Percentiles rank a stretch among this genome's conserved stretches.
phyloP scores from a whole-genome alignment of 139 green algal genomes.

The Picochlorum sp. region DNA sequence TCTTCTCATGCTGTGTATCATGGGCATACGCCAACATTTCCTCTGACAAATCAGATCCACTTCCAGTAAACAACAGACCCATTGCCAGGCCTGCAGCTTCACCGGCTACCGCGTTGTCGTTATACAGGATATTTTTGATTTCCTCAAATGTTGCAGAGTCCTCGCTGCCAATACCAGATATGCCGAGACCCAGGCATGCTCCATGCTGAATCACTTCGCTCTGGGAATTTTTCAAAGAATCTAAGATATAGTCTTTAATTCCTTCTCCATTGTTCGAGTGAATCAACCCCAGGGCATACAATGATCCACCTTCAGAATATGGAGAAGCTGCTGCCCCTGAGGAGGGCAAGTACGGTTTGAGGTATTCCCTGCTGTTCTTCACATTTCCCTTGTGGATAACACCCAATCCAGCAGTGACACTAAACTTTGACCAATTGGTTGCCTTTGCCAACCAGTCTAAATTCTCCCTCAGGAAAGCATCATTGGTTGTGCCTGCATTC shows the following conservation, averaged over 20 bases:
- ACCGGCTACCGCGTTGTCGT: slow-evolving; percentile 60
- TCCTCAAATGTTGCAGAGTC: slow-evolving; percentile 89
- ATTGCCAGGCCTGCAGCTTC: slow-evolving; percentile 80
- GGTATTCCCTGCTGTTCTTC: slow-evolving; percentile 57
- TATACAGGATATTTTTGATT: slow-evolving; percentile 87
- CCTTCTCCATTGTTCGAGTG: slow-evolving; percentile 81
- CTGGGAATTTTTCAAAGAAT: slow-evolving; percentile 65
- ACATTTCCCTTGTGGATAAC: slow-evolving; percentile 95
- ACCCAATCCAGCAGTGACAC: slow-evolving; percentile 90
- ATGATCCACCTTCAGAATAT: slow-evolving; percentile 81
- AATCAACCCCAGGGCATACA: slow-evolving; percentile 97
- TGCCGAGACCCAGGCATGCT: slow-evolving; percentile 89
- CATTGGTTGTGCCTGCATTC: slow-evolving; percentile 88
- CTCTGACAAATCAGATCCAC: slow-evolving; percentile 52
- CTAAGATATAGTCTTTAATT: slow-evolving; percentile 75
- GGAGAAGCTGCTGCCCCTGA: slow-evolving; percentile 42
- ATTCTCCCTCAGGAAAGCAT: slow-evolving; percentile 94
- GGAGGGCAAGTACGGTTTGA: slow-evolving; percentile 90
- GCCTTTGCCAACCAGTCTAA: slow-evolving; percentile 91
- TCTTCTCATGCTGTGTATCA: slow-evolving; percentile 77
- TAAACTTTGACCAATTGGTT: slow-evolving; percentile 99
- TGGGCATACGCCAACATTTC: slow-evolving; percentile 96
- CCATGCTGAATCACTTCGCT: slow-evolving; percentile 92
- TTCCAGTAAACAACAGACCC: slow-evolving; percentile 83
- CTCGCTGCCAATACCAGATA: slow-evolving; percentile 77